phyloP scores from a whole-genome alignment of 2,329 filamentous ascomycete species.

The Aspergillus japonicus region DNA sequence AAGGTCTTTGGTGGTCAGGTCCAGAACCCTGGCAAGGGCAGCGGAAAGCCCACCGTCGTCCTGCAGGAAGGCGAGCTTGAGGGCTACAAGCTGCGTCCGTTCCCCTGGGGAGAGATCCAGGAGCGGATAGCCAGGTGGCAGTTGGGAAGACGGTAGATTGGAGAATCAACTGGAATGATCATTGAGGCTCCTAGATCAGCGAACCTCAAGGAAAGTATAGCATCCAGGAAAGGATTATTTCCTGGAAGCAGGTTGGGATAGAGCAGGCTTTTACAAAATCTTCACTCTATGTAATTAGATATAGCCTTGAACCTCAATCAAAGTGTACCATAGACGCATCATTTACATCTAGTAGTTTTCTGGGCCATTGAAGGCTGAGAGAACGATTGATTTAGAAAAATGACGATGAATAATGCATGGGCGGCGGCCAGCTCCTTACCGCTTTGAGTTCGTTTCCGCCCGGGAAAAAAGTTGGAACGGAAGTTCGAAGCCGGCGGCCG shows the following conservation, averaged over 20 bases:
- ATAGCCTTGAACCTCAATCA: constrained; percentile 7
- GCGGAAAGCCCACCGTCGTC: constrained; percentile 88
- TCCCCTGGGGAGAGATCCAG: constrained; percentile 88
- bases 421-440: constrained; percentile 32
- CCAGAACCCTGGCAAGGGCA: constrained; percentile 71
- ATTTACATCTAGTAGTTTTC: too few species aligned
- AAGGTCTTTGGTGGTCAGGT: constrained; percentile 76
- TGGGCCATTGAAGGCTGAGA: too few species aligned
- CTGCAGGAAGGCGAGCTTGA: constrained; percentile 84
- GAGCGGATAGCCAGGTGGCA: constrained; percentile 80
- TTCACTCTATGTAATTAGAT: constrained; percentile 23
- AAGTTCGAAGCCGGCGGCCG: constrained; percentile 24
- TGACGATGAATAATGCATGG: constrained; percentile 5
- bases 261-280: constrained; percentile 7
- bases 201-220: neutral
- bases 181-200: neutral
- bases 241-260: neutral
- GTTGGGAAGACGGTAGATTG: constrained; percentile 63
- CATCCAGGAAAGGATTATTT: neutral
- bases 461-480: constrained; percentile 42
- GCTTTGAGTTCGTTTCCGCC: constrained; percentile 28
- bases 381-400: too few species aligned
- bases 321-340: constrained; percentile 14
- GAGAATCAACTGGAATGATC: neutral
- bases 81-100: constrained; percentile 63